Evolutionary conservation across 2,329 filamentous ascomycete genomes (phyloP), one percentile per base, ranked within the genome.

Genomic region (Sporothrix schenckii): DNA sequence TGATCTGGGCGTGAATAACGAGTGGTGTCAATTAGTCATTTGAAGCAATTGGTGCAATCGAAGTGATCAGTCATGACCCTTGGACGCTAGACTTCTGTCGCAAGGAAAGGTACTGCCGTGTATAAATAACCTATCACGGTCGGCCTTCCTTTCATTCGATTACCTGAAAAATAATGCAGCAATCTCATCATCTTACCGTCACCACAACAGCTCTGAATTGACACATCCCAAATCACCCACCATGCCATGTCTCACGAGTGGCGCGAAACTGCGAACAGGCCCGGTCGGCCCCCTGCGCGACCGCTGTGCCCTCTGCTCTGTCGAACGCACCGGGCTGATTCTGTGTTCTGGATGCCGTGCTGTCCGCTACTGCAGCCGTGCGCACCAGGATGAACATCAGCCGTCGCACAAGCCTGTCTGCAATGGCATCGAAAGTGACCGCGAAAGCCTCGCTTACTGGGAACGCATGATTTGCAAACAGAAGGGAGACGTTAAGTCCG

Each of bases 351-450:
- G 73, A 69, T 77, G 76, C 69, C 72, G 69, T 56, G 75, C 75
- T 19, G 74, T 76, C 71, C 72, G 69, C 65, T 79, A 78, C 70
- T 78, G 76, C 72, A 60, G 73, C 69, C 54, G 53, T 44, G 73
- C 69, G 2, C 76, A 78, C 70, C 76, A 77, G 65, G 58, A 65
- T 24, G 21, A 70, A 21, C 72, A 78, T 66, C 73, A 74, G 30
- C 44, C 67, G 9, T 34, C 71, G 52, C 77, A 78, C 74, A 75
- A 77, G 54, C n/a, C 63, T 2, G 63, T 63, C 47, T 79, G 77
- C 70, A 68, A 49, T 21, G 60, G 67, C 61, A 75, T 77, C 72
- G 73, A 73, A 61, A 70, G 73, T 44, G 72, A 53, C 47, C 72
- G 56, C 5, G 65, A 30, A 60, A 66, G 53, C 1, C 72, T 78